These are phyloP conservation scores for Candida smagusa DNA, from an alignment of 1,139 yeast species.

Conservation along the genomic window DNA sequence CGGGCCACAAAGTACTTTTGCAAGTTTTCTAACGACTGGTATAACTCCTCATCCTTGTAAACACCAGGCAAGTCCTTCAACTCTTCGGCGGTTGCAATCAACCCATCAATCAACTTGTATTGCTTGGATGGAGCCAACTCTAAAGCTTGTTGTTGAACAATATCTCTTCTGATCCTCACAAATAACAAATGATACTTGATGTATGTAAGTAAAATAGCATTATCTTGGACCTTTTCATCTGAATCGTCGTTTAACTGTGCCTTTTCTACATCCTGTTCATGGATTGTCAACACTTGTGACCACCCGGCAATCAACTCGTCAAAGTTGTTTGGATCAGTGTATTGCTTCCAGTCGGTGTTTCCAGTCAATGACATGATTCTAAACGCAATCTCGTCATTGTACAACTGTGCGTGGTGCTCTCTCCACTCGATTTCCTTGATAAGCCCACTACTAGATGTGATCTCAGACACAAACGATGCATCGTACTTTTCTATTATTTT, in stretches of 20 bases:
- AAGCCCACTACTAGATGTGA: conserved; percentile 25
- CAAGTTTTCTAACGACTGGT: conserved; percentile 50
- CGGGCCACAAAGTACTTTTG: conserved; percentile 42
- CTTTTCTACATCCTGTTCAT: conserved; percentile 20
- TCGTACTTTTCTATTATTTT: conserved; percentile 40
- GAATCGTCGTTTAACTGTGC: conserved; percentile 29
- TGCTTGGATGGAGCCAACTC: conserved; percentile 11
- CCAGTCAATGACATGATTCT: conserved; percentile 46
- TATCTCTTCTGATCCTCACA: conserved; percentile 71
- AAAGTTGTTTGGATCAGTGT: conserved; percentile 22
- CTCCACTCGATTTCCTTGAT: conserved; percentile 61
- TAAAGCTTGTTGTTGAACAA: conserved; percentile 10
- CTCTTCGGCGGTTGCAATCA: conserved; percentile 48
- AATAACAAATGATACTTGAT: conserved; percentile 66
- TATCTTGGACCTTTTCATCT: conserved; percentile 60
- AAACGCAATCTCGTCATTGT: conserved; percentile 71
- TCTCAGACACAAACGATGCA: conserved; percentile 37
- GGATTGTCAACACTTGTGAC: conserved; percentile 35
- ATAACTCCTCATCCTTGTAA: conserved; percentile 72
- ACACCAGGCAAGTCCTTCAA: conserved; percentile 87
- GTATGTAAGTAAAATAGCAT: conserved; percentile 73
- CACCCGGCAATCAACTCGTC: conserved; percentile 35
- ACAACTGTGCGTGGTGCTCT: conserved; percentile 62
- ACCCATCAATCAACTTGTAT: conserved; percentile 47
- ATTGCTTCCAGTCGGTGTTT: conserved; percentile 28